Conservation (phyloP, 257 asterid genomes). For the Leptodermis oblonga region DNA sequence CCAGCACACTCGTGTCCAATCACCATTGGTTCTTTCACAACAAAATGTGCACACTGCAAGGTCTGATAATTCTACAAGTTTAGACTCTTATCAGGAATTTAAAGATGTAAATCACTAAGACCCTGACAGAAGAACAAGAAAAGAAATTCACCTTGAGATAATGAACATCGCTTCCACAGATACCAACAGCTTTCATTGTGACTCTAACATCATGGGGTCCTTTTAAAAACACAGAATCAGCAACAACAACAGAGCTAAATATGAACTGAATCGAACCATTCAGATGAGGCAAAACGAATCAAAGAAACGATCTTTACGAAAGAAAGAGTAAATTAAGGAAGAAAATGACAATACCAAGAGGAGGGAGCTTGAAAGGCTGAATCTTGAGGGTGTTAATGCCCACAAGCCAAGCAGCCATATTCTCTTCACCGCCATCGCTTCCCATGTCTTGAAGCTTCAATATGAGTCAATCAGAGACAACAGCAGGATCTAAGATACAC, state of each 20-base stretch:
- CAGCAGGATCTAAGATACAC: neutral
- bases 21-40: slow-evolving; percentile 36
- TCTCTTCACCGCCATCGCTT: slow-evolving; percentile 49
- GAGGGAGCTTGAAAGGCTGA: slow-evolving; percentile 84
- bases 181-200: slow-evolving; percentile 95
- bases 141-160: slow-evolving; percentile 64
- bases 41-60: slow-evolving; percentile 28
- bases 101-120: neutral
- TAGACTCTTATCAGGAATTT: neutral
- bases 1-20: slow-evolving; percentile 49
- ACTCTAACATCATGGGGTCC: slow-evolving; percentile 93
- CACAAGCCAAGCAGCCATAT: slow-evolving; percentile 99
- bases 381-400: slow-evolving; percentile 81
- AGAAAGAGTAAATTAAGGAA: neutral
- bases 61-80: slow-evolving; percentile 13
- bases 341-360: slow-evolving; percentile 44
- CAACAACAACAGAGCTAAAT: neutral
- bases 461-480: neutral
- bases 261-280: neutral
- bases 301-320: neutral
- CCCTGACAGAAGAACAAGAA: neutral
- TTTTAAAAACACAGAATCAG: slow-evolving; percentile 16
- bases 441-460: slow-evolving; percentile 40
- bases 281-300: neutral
- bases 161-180: slow-evolving; percentile 99